These are phyloP conservation scores for Didymella arachidicola DNA, from an alignment of 2,329 filamentous ascomycete species.

Conservation along the genomic window DNA sequence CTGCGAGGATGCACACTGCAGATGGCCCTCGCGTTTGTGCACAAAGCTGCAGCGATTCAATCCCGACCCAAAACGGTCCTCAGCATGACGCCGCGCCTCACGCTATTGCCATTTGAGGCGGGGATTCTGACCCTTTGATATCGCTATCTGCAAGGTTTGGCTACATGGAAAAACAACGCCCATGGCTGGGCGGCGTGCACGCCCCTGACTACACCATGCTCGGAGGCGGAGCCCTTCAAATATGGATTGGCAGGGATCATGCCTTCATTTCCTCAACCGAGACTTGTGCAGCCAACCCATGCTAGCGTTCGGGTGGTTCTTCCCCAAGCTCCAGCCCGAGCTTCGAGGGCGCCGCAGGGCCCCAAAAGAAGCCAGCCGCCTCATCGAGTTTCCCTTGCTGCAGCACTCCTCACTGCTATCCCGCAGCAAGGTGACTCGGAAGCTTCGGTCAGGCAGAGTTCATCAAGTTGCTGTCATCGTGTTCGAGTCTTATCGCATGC, in stretches of 20 bases:
- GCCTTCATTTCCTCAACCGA: conserved; percentile 48
- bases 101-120: conserved; percentile 36
- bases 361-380: conserved; percentile 47
- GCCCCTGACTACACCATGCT: conserved; percentile 42
- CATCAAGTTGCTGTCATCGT: conserved; percentile 33
- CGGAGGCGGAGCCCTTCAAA: conserved; percentile 32
- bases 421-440: conserved; percentile 50
- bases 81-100: conserved; percentile 28
- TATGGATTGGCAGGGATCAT: conserved; percentile 41
- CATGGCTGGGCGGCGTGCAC: conserved; percentile 27
- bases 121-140: conserved; percentile 21
- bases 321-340: conserved; percentile 45
- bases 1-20: conserved; percentile 40
- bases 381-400: conserved; percentile 43
- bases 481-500: conserved; percentile 30
- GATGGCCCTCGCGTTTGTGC: conserved; percentile 34
- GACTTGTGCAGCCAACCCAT: conserved; percentile 44
- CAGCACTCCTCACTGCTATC: conserved; percentile 46
- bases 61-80: conserved; percentile 31
- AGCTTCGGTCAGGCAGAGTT: conserved; percentile 38
- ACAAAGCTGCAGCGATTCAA: conserved; percentile 41
- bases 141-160: conserved; percentile 9
- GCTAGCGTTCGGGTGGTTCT: conserved; percentile 43
- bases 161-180: conserved; percentile 13
- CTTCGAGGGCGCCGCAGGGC: conserved; percentile 42